A percentile compares a stretch with the other conserved stretches of the same genome.
Evolutionary conservation across 2,329 filamentous ascomycete genomes (phyloP).

Genomic region (Aureobasidium namibiae): DNA sequence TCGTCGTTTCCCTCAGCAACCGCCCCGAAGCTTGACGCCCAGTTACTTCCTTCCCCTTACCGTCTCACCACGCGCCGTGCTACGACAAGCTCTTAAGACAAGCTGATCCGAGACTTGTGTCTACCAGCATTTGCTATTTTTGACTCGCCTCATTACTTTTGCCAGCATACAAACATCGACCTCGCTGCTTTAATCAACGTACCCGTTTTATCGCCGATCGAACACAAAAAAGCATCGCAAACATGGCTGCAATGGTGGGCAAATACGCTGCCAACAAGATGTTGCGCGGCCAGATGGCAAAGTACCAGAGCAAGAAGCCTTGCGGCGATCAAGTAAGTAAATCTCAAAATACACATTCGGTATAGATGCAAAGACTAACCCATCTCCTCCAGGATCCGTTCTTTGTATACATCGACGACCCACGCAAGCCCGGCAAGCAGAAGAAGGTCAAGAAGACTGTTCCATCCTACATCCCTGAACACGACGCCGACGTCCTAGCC

Average conservation of each 20-base stretch:
- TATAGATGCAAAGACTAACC: background rate
- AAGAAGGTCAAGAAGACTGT: slow-evolving; percentile 82
- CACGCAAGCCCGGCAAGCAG: slow-evolving; percentile 60
- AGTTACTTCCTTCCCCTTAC: background rate
- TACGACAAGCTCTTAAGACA: background rate
- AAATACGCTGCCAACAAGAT: slow-evolving; percentile 45
- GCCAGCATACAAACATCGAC: background rate
- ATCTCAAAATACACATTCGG: too few species aligned
- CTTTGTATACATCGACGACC: slow-evolving; percentile 73
- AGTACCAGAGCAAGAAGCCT: slow-evolving; percentile 38
- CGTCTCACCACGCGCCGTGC: slow-evolving; percentile 8
- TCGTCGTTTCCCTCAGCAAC: slow-evolving; percentile 8
- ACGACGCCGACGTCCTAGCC: slow-evolving; percentile 76
- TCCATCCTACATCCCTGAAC: slow-evolving; percentile 70
- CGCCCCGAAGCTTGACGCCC: slow-evolving; percentile 8
- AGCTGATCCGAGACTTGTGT: background rate
- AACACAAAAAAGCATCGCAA: slow-evolving; percentile 12
- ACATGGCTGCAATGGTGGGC: slow-evolving; percentile 38
- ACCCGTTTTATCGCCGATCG: background rate
- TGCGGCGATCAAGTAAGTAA: slow-evolving; percentile 34
- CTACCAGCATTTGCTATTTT: background rate
- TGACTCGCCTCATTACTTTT: background rate
- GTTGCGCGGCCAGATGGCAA: slow-evolving; percentile 38
- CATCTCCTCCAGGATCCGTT: slow-evolving; percentile 64
- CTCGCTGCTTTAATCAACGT: background rate